A percentile compares a stretch with the other conserved stretches of the same genome.
phyloP scores from a whole-genome alignment of 352 stramenopile genomes.

The Pythium utonaiense region DNA sequence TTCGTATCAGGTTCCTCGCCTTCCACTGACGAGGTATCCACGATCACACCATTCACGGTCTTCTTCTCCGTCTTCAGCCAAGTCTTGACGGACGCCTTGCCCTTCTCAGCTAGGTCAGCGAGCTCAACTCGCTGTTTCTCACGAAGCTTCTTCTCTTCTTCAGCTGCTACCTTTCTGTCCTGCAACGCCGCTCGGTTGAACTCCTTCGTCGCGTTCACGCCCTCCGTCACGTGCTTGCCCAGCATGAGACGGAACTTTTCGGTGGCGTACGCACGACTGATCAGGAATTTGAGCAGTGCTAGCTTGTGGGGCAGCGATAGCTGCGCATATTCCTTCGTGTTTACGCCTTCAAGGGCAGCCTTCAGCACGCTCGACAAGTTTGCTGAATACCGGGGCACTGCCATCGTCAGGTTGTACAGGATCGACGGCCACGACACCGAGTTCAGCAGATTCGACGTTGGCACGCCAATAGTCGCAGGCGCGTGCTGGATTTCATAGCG shows the following conservation, averaged over 20 bases:
- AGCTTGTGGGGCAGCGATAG: slow-evolving; percentile 67
- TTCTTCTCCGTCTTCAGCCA: slow-evolving; percentile 67
- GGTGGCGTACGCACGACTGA: slow-evolving; percentile 51
- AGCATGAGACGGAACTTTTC: slow-evolving; percentile 65
- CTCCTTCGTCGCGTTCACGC: slow-evolving; percentile 60
- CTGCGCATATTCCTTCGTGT: slow-evolving; percentile 47
- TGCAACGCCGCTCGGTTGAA: slow-evolving; percentile 65
- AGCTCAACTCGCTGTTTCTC: slow-evolving; percentile 74
- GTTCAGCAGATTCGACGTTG: slow-evolving; percentile 78
- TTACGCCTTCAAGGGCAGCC: slow-evolving; percentile 42
- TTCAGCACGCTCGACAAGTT: slow-evolving; percentile 37
- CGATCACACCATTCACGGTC: slow-evolving; percentile 14
- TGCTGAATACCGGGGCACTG: slow-evolving; percentile 67
- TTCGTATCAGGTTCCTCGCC: slow-evolving; percentile 38
- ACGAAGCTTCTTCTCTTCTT: slow-evolving; percentile 79
- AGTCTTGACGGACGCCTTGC: slow-evolving; percentile 56
- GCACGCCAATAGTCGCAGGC: slow-evolving; percentile 72
- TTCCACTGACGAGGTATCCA: slow-evolving; percentile 17
- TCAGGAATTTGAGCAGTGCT: slow-evolving; percentile 63
- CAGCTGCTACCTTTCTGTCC: slow-evolving; percentile 57
- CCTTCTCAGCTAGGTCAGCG: slow-evolving; percentile 38
- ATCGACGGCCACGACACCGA: slow-evolving; percentile 77
- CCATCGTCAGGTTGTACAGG: slow-evolving; percentile 55
- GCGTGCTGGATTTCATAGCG: slow-evolving; percentile 79
- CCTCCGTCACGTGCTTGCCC: slow-evolving; percentile 52